Percentiles rank a stretch among this genome's conserved stretches.
These are phyloP conservation scores for Auriscalpium microsporum DNA, from an alignment of 768 basidiomycete species.

Conservation along the genomic window DNA sequence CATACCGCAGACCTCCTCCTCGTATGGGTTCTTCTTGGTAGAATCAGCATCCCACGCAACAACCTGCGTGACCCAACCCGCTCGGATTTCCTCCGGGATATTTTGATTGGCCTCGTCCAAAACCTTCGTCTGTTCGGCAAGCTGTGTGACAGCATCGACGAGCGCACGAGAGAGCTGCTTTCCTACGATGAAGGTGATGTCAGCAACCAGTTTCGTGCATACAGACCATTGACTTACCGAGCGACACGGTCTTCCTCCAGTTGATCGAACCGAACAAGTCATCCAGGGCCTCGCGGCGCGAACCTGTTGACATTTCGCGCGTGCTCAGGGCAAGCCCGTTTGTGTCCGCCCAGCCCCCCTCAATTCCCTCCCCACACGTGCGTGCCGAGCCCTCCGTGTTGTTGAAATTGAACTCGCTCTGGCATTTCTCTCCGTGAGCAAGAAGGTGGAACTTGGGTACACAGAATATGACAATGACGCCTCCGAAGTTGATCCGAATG, in stretches of 20 bases:
- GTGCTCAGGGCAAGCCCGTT: conserved; percentile 6
- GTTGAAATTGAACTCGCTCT: conserved; percentile 8
- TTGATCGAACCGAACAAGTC: conserved; percentile 10
- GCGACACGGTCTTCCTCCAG: conserved; percentile 1
- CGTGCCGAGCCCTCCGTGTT: conserved; percentile 5
- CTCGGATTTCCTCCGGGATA: background rate
- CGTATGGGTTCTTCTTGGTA: background rate
- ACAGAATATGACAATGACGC: background rate
- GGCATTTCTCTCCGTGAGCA: conserved; percentile 13
- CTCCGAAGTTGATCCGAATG: background rate
- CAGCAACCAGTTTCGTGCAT: background rate
- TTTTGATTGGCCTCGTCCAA: background rate
- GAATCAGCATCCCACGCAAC: background rate
- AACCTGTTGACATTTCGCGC: conserved; percentile 10
- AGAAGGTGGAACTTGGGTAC: conserved; percentile 11
- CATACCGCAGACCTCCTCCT: background rate
- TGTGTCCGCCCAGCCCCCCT: conserved; percentile 10
- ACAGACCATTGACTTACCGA: background rate
- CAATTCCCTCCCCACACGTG: conserved; percentile 14
- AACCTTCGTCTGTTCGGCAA: background rate
- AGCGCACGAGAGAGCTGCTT: background rate
- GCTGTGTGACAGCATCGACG: background rate
- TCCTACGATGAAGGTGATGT: background rate
- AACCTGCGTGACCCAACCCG: background rate
- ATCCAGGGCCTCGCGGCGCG: conserved; percentile 8